Evolutionary conservation across 2,329 filamentous ascomycete genomes (phyloP), one percentile per base, ranked within the genome.

Genomic region (Byssothecium circinans): DNA sequence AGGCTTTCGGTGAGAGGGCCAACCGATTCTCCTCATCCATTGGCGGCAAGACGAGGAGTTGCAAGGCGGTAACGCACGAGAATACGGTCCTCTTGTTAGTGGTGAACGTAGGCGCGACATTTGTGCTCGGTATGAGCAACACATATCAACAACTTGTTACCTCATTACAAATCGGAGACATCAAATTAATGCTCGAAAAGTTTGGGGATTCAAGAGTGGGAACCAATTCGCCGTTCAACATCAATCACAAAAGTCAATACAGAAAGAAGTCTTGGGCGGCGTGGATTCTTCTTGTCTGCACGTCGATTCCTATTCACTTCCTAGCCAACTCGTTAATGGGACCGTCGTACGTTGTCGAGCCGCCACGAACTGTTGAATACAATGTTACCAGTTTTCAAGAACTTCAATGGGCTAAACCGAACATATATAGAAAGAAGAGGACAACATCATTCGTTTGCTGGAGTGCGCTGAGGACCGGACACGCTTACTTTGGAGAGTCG

Each of bases 61-160:
- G 61, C 39, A 52, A 61, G 43, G 27, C 17, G 10, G 56, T 62
- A 2, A 57, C 53, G 2, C 42, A 51, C 12, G 56, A 42, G 1
- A 66, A 66, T 25, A 62, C 59, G 5, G 56, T 46, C 2, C 35
- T 62, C 10, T 49, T 65, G 1, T 45, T 68, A 3, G 33, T 66
- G 4, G 63, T 67, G 44, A 68, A 69, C 47, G 45, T 63, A 3
- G 63, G 56, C 6, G 62, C 61, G 2, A 68, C 64, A 10, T 65
- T 66, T 57, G 48, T 66, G 5, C 48, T 69, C 4, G 62, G 64
- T 8, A 65, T 65, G 57, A 63, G 60, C 34, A 68, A 68, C 18
- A 68, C 63, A 3, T 69, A 68, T 41, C 62, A 67, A 38, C 64
- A 69, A 42, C 45, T 67, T 12, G 47, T 67, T 10, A 67, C 64